A percentile compares a stretch with the other conserved stretches of the same genome.
Evolutionary conservation across 164 flowering plant genomes (phyloP).

Genomic region (Litsea cubeba): DNA sequence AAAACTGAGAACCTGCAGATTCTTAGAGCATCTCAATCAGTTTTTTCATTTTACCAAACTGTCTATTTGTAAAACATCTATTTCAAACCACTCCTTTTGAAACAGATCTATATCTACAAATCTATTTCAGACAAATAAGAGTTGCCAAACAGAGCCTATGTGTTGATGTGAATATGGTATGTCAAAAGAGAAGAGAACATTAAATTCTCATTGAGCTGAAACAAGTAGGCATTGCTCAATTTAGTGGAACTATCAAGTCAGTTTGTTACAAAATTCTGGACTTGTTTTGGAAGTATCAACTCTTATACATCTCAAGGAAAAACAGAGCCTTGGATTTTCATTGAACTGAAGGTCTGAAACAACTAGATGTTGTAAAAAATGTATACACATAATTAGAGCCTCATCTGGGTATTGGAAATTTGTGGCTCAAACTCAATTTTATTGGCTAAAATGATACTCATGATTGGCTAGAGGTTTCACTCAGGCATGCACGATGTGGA

Average conservation of each 20-base stretch:
- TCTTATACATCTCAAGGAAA: background rate
- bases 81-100: too few relatives aligned
- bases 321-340: background rate
- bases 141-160: background rate
- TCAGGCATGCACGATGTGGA: background rate
- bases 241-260: background rate
- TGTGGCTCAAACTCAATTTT: background rate
- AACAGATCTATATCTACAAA: too few relatives aligned
- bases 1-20: too few relatives aligned
- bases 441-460: background rate
- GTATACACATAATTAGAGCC: background rate
- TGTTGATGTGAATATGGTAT: background rate
- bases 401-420: background rate
- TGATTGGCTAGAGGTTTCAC: background rate
- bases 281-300: background rate
- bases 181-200: too few relatives aligned
- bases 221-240: background rate
- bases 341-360: background rate
- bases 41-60: too few relatives aligned
- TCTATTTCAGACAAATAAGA: too few relatives aligned
- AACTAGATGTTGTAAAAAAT: background rate
- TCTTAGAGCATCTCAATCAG: too few relatives aligned
- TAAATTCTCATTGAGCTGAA: background rate
- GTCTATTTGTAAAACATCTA: too few relatives aligned
- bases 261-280: background rate